Base-by-base conservation (phyloP, 2,329 filamentous ascomycete species). In the Metarhizium rileyi region DNA sequence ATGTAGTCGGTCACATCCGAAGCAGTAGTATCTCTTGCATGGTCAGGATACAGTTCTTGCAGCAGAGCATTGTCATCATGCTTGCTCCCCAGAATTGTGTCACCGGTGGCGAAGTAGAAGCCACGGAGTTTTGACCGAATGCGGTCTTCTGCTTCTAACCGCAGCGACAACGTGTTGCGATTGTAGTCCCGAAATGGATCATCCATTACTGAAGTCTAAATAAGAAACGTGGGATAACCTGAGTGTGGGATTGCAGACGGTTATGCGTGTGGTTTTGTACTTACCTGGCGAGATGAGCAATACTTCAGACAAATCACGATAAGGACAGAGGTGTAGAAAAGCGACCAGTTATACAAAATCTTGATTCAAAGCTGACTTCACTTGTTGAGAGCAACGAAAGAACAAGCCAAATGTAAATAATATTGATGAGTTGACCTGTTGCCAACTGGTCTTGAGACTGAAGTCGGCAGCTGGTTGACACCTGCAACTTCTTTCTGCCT, bases 41-140 rank as follows among this genome's bases (percentile, higher is more conserved):
- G 10, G 3, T 42, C 27, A 7, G 38, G 38, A 25, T 38, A 43
- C 25, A 48, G 26, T 14, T 25, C 26, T 20, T 43, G 36, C 28
- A 48, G n/a, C 38, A 48, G 26, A 8, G 12, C 46, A 16, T 43
- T 9, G 27, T 48, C 46, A 20, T 42, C 27, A 10, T 30, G 23
- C 18, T 43, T 23, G 38, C 10, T 42, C 16, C 14, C 16, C 25
- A 48, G 27, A 35, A 48, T 48, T 4, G 46, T 14, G 16, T 48
- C 38, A 16, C 25, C 12, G 14, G 36, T 16, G 14, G 23, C 25
- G 27, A 48, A 48, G 18, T 48, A 43, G 26, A 48, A 48, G 26
- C 46, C 46, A 42, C 16, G 46, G 33, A 48, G 26, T 10, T 20
- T 27, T 26, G 36, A 33, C n/a, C 38, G 46, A 28, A 48, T 43